These are phyloP conservation scores for Nicotiana attenuata DNA, from an alignment of 257 asterid species.

Conservation along the genomic window DNA sequence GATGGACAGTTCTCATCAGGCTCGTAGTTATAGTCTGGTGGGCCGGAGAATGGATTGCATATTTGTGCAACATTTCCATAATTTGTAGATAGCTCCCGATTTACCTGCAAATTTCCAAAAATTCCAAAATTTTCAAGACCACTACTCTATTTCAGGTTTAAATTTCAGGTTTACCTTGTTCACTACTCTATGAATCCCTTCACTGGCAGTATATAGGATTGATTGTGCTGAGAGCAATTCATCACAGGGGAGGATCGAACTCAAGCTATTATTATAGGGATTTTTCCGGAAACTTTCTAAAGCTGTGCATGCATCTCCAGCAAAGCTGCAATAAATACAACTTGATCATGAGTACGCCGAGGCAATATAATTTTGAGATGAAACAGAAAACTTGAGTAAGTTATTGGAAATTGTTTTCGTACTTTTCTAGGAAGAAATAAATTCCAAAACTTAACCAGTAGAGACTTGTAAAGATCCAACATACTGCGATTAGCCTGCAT, in stretches of 20 bases:
- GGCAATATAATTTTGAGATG: not conserved
- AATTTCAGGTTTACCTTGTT: slow-evolving; percentile 33
- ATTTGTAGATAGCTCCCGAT: slow-evolving; percentile 44
- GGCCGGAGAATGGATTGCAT: slow-evolving; percentile 85
- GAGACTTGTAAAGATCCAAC: slow-evolving; percentile 56
- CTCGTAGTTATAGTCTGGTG: slow-evolving; percentile 55
- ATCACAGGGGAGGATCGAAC: slow-evolving; percentile 80
- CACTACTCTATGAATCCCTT: slow-evolving; percentile 51
- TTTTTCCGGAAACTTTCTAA: slow-evolving; percentile 60
- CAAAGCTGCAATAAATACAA: slow-evolving; percentile 41
- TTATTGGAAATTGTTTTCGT: slow-evolving; percentile 1
- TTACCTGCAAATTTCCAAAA: slow-evolving; percentile 49
- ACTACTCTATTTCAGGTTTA: slow-evolving; percentile 6
- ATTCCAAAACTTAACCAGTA: slow-evolving; percentile 69
- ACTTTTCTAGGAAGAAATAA: slow-evolving; percentile 60
- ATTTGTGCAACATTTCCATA: slow-evolving; percentile 57
- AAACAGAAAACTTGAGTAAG: not conserved
- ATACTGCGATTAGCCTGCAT: slow-evolving; percentile 47
- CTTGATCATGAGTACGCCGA: not conserved
- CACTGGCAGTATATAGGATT: slow-evolving; percentile 41
- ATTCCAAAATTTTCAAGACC: not conserved
- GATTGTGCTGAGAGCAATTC: slow-evolving; percentile 57
- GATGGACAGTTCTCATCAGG: slow-evolving; percentile 45
- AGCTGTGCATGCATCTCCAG: slow-evolving; percentile 72
- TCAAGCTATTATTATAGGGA: slow-evolving; percentile 79